Percentiles rank a stretch among this genome's conserved stretches.
Evolutionary conservation across 78 protist genomes (phyloP).

Genomic region (Salpingoeca rosetta): DNA sequence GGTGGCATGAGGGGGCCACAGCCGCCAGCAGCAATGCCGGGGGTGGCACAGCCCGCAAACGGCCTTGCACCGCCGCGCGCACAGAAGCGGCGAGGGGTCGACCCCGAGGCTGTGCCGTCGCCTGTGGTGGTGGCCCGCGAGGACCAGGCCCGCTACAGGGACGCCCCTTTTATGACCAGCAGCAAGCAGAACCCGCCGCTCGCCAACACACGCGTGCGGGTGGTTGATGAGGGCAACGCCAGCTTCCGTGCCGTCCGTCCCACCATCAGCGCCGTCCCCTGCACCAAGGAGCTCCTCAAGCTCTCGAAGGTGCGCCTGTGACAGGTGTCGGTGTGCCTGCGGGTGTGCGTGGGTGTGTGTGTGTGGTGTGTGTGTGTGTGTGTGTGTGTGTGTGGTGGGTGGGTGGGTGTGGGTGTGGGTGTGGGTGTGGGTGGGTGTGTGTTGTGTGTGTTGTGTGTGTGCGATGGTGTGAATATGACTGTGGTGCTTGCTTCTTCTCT

Average conservation of each 20-base stretch:
- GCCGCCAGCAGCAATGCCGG: neutral
- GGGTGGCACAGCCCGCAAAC: neutral
- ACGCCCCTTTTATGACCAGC: neutral
- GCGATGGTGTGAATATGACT: too few relatives aligned
- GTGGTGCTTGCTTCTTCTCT: too few relatives aligned
- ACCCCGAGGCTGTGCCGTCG: neutral
- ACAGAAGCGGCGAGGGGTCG: neutral
- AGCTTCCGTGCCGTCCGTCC: constrained; percentile 20
- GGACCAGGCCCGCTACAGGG: neutral
- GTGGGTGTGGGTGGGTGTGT: too few relatives aligned
- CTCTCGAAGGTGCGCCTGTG: constrained; percentile 4
- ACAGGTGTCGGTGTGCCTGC: neutral
- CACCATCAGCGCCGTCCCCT: constrained; percentile 18
- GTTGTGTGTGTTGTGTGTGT: too few relatives aligned
- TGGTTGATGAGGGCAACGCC: constrained; percentile 17
- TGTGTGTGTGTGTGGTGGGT: neutral
- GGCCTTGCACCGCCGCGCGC: neutral
- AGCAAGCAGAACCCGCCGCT: neutral
- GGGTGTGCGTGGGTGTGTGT: neutral
- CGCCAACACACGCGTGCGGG: neutral
- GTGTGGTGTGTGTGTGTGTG: neutral
- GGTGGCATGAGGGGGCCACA: neutral
- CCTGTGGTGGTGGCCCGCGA: neutral
- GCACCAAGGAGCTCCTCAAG: constrained; percentile 11
- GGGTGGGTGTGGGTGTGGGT: too few relatives aligned